Percentiles rank a stretch among this genome's conserved stretches.
Conservation (phyloP, 208 protist genomes). For the Crithidia sp. region DNA sequence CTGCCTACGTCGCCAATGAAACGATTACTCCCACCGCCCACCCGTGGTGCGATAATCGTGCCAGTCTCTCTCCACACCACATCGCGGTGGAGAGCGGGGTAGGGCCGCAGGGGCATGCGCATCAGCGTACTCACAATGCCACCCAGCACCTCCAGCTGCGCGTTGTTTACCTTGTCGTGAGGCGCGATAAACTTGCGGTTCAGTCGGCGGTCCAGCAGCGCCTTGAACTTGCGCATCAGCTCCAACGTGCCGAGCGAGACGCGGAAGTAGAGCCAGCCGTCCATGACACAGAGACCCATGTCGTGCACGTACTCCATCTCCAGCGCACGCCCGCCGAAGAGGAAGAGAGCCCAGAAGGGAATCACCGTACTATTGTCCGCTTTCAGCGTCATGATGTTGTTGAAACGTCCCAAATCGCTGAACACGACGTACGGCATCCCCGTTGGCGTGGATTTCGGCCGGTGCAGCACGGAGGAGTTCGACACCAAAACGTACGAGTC, state of each 20-base stretch:
- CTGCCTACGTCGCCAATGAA: neutral
- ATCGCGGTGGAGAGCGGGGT: slow-evolving; percentile 22
- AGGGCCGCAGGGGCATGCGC: slow-evolving; percentile 53
- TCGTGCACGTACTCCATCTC: slow-evolving; percentile 59
- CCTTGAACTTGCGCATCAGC: slow-evolving; percentile 65
- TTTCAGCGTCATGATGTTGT: slow-evolving; percentile 37
- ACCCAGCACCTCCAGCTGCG: slow-evolving; percentile 58
- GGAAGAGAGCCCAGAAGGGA: slow-evolving; percentile 74
- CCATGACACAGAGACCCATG: slow-evolving; percentile 60
- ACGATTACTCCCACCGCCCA: slow-evolving; percentile 1
- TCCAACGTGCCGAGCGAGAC: slow-evolving; percentile 53
- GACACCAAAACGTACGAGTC: slow-evolving; percentile 40
- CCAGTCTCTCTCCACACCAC: slow-evolving; percentile 66
- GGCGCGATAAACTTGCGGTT: slow-evolving; percentile 61
- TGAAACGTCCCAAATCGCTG: slow-evolving; percentile 44
- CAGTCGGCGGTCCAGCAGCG: slow-evolving; percentile 56
- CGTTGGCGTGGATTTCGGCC: slow-evolving; percentile 20
- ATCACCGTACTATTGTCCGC: slow-evolving; percentile 55
- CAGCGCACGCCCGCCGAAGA: slow-evolving; percentile 60
- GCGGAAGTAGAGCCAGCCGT: slow-evolving; percentile 85
- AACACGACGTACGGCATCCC: slow-evolving; percentile 80
- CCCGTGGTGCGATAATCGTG: slow-evolving; percentile 41
- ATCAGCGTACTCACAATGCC: slow-evolving; percentile 68
- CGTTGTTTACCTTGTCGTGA: slow-evolving; percentile 65
- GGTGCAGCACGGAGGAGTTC: slow-evolving; percentile 54